Evolutionary conservation across 441 rosid species (phyloP), one percentile per base, ranked within the genome.

Genomic region (Aquilaria agallochum): DNA sequence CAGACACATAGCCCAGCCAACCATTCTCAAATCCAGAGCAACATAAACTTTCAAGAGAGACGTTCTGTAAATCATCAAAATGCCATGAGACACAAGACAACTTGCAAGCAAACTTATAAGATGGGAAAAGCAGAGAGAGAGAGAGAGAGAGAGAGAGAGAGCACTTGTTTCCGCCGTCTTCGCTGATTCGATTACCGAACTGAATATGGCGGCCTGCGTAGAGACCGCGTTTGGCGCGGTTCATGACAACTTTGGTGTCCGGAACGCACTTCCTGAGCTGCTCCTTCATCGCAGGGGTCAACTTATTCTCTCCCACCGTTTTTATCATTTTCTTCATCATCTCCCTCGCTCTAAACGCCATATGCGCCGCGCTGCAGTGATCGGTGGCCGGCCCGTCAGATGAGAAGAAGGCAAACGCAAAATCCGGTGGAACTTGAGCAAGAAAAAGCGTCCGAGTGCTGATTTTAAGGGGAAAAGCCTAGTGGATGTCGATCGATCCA

Each of bases 101-200:
- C 15, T 48, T 46, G 31, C 3, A 9, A 42, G 7, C 0, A 50
- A 42, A 12, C 3, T 4, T 20, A 46, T 27, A 14, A 2, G 3
- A 45, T 31, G 8, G 5, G 5, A 34, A 32, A 10, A 20, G 34
- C 6, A 36, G 53, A 10, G 34, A 60, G 45, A 36, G 53, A 10
- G 34, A 60, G 45, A 59, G 36, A 32, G 33, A 31, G n/a, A 44
- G 62, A 55, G 42, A 60, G 63, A 53, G 48, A 50, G 54, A 60
- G 45, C 55, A 94, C 96, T 87, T 94, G 86, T 94, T 94, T 59
- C 97, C 97, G 58, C 96, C 99, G 67, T 94, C 89, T 78, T 94
- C 94, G 63, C 99, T 91, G 72, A 89, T 67, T 2, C 75, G 84
- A 66, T 91, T 89, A 27, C 97, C 99, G 75, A 84, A 94, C 65